A percentile compares a stretch with the other conserved stretches of the same genome.
These are phyloP conservation scores for Beta vulgaris DNA, from an alignment of 148 eudicot genomes.

Conservation along the genomic window DNA sequence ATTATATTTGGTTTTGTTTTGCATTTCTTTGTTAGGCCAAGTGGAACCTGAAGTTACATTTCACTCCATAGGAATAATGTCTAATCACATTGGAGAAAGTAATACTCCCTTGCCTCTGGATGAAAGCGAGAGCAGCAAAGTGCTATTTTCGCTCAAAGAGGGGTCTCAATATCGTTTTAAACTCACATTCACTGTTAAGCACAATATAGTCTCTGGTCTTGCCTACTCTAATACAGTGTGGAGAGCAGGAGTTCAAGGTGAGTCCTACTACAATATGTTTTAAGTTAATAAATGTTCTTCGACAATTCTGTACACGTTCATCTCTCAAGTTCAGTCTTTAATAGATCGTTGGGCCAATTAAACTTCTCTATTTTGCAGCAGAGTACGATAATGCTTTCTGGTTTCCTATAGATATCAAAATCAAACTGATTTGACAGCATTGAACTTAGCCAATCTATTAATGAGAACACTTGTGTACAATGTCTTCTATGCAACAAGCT, in stretches of 20 bases:
- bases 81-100: slow-evolving; percentile 53
- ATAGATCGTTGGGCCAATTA: neutral
- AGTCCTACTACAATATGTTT: slow-evolving; percentile 9
- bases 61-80: slow-evolving; percentile 54
- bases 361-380: neutral
- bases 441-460: neutral
- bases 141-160: slow-evolving; percentile 54
- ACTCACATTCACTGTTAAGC: slow-evolving; percentile 51
- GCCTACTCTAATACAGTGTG: slow-evolving; percentile 51
- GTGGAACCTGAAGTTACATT: slow-evolving; percentile 66
- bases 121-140: slow-evolving; percentile 32
- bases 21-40: slow-evolving; percentile 37
- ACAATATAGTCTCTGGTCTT: slow-evolving; percentile 64
- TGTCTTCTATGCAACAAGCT: too few species aligned
- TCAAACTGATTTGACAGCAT: neutral
- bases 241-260: slow-evolving; percentile 63
- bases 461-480: too few species aligned
- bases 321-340: neutral
- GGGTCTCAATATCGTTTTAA: slow-evolving; percentile 54
- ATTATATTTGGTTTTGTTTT: neutral
- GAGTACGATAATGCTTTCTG: neutral
- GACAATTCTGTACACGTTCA: neutral
- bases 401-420: neutral
- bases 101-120: slow-evolving; percentile 46
- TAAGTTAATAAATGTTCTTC: too few species aligned